Evolutionary conservation across 1,284 basidiomycete species (phyloP).

Genomic region (Moesziomyces globuligerus): DNA sequence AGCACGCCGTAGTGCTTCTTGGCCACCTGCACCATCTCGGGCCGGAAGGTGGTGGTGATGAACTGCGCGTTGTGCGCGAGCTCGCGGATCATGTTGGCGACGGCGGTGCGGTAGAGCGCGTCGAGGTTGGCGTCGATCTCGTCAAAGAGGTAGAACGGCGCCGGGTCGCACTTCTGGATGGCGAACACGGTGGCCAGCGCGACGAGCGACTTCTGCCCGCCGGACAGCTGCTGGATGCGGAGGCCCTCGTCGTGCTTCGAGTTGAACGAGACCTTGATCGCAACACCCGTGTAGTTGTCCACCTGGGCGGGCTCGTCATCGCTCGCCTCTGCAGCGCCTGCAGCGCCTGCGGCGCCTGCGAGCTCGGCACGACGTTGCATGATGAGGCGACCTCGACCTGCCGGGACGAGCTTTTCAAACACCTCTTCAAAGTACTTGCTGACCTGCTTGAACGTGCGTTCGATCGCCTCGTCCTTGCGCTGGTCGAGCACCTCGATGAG

Average conservation of each 20-base stretch:
- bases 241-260: constrained; percentile 95
- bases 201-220: constrained; percentile 96
- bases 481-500: constrained; percentile 95
- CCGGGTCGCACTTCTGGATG: constrained; percentile 98
- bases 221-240: constrained; percentile 94
- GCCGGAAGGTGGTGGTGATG: constrained; percentile 97
- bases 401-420: constrained; percentile 96
- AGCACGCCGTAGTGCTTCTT: constrained; percentile 99
- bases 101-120: constrained; percentile 95
- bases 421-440: constrained; percentile 96
- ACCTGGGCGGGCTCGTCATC: constrained; percentile 70
- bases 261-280: constrained; percentile 98
- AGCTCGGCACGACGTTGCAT: constrained; percentile 88
- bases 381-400: constrained; percentile 86
- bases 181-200: constrained; percentile 97
- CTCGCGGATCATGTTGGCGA: constrained; percentile 95
- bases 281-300: constrained; percentile 95
- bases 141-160: constrained; percentile 99
- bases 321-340: constrained; percentile 67
- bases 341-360: constrained; percentile 60
- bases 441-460: constrained; percentile 97
- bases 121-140: constrained; percentile 99
- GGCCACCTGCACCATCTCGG: constrained; percentile 93
- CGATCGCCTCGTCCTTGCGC: constrained; percentile 97
- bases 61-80: constrained; percentile 89